Percentiles rank a stretch among this genome's conserved stretches.
Evolutionary conservation across 1,284 basidiomycete species (phyloP).

Genomic region (Ganoderma leucocontextum): DNA sequence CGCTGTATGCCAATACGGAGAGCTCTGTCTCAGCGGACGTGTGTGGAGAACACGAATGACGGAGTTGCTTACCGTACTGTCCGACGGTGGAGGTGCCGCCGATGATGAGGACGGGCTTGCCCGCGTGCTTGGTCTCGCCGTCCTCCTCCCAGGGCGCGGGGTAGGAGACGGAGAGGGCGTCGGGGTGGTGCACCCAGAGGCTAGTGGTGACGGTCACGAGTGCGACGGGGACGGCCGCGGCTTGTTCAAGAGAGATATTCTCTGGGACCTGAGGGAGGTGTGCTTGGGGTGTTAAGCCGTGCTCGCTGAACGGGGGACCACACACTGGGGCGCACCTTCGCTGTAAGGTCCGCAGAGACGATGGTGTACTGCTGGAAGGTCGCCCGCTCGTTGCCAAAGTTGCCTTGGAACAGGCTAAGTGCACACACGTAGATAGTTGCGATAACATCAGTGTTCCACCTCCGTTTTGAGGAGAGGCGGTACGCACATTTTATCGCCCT

Average conservation of each 20-base stretch:
- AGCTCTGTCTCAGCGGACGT: no score
- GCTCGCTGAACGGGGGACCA: conserved; percentile 13
- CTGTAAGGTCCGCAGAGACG: conserved; percentile 37
- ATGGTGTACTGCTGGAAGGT: conserved; percentile 45
- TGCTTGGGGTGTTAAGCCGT: no score
- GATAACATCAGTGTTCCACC: no score
- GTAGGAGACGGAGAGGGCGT: not conserved
- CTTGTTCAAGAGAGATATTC: conserved; percentile 33
- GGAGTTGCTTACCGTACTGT: conserved; percentile 47
- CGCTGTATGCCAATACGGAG: conserved; percentile 17
- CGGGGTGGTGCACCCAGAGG: conserved; percentile 22
- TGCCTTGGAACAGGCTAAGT: conserved; percentile 40
- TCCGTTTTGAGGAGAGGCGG: not conserved
- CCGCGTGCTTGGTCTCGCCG: conserved; percentile 41
- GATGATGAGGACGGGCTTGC: conserved; percentile 44
- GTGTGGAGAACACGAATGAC: not conserved
- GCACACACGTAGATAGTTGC: not conserved
- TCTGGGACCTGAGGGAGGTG: conserved; percentile 36
- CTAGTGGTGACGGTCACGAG: conserved; percentile 31
- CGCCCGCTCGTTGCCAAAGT: conserved; percentile 27
- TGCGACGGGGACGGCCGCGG: conserved; percentile 32
- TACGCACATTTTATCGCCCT: conserved; percentile 57
- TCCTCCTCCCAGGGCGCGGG: conserved; percentile 35
- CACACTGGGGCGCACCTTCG: conserved; percentile 32
- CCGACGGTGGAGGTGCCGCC: conserved; percentile 47